phyloP scores from a whole-genome alignment of 768 basidiomycete genomes.

The Naematelia aurantialba region DNA sequence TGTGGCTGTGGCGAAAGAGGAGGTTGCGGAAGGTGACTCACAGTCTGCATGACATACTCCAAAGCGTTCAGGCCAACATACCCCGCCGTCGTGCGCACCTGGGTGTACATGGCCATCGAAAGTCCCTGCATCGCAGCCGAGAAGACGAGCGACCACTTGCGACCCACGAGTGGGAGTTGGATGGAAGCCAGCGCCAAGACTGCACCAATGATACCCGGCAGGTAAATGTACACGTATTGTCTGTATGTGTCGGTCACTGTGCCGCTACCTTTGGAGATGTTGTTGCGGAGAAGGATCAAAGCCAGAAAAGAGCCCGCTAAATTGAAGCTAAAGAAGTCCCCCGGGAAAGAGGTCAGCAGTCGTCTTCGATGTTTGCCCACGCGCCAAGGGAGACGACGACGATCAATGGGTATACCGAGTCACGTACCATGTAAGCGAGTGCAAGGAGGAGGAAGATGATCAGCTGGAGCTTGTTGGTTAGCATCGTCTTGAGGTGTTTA shows the following conservation, averaged over 20 bases:
- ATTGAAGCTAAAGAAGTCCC: conserved; percentile 48
- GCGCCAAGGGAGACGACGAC: too few relatives aligned
- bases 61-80: conserved; percentile 47
- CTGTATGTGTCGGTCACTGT: conserved; percentile 50
- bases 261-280: conserved; percentile 30
- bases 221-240: conserved; percentile 48
- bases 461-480: conserved; percentile 44
- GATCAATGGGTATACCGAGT: too few relatives aligned
- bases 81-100: conserved; percentile 38
- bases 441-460: conserved; percentile 42
- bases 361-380: too few relatives aligned
- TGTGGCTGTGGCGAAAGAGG: neutral
- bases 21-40: conserved; percentile 11
- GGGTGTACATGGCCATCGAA: conserved; percentile 48
- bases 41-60: conserved; percentile 48
- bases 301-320: conserved; percentile 50
- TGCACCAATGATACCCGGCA: conserved; percentile 44
- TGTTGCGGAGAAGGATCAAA: conserved; percentile 48
- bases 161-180: conserved; percentile 40
- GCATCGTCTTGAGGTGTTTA: conserved; percentile 49
- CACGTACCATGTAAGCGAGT: conserved; percentile 46
- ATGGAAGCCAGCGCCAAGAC: conserved; percentile 41
- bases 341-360: conserved; percentile 10
- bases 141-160: conserved; percentile 43
- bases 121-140: conserved; percentile 42